These are phyloP conservation scores for Suillus lakei DNA, from an alignment of 768 basidiomycete species.

Conservation along the genomic window DNA sequence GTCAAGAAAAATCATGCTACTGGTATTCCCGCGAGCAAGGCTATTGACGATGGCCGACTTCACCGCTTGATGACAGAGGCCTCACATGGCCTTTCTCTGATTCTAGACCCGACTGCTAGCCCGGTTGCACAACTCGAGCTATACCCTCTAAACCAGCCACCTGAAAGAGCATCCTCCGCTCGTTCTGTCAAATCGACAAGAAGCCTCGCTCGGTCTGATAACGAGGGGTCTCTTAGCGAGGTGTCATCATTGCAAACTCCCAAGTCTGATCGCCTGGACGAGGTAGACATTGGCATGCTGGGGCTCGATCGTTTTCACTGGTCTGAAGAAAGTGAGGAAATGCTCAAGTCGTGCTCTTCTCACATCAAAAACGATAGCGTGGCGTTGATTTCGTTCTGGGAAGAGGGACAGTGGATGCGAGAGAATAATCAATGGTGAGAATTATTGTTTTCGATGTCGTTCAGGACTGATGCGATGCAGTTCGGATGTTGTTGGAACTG, in stretches of 20 bases:
- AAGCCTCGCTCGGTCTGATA: not conserved
- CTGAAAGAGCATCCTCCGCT: conserved; percentile 1
- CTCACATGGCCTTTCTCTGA: conserved; percentile 14
- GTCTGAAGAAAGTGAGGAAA: conserved; percentile 21
- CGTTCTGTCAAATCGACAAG: conserved; percentile 14
- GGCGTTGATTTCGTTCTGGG: conserved; percentile 24
- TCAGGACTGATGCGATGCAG: conserved; percentile 5
- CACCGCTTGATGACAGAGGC: conserved; percentile 13
- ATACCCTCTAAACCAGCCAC: not conserved
- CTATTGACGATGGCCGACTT: not conserved
- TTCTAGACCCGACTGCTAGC: not conserved
- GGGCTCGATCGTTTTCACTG: conserved; percentile 31
- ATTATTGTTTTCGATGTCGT: not conserved
- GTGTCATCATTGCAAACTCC: conserved; percentile 22
- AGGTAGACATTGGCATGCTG: conserved; percentile 27
- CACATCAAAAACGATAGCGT: conserved; percentile 27
- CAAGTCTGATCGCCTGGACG: conserved; percentile 11
- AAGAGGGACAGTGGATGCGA: conserved; percentile 12
- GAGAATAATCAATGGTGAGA: conserved; percentile 11
- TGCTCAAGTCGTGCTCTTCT: conserved; percentile 8
- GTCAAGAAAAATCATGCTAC: conserved; percentile 8
- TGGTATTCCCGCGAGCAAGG: conserved; percentile 1
- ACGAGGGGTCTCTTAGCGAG: conserved; percentile 10
- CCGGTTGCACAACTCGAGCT: not conserved
- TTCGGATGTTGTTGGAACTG: not conserved